phyloP scores from a whole-genome alignment of 768 basidiomycete genomes.

The Saitozyma podzolica region DNA sequence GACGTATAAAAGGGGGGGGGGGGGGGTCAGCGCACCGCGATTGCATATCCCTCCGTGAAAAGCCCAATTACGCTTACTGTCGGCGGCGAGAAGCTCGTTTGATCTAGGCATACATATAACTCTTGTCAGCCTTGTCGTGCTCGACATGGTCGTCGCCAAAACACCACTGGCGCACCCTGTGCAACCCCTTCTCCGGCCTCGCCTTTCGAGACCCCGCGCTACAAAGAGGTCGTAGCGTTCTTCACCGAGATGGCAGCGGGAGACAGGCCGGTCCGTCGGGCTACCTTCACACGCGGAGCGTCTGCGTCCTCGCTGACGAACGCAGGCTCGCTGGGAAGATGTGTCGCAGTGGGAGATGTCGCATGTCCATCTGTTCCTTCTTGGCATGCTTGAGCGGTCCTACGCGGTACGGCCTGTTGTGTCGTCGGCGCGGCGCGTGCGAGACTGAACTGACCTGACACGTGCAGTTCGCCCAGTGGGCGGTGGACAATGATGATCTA shows the following conservation, averaged over 20 bases:
- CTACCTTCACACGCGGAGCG: background rate
- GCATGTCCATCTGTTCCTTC: conserved; percentile 10
- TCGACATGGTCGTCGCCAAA: no score
- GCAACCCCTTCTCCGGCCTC: background rate
- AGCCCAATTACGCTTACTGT: no score
- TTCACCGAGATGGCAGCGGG: conserved; percentile 1
- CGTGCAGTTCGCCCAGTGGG: conserved; percentile 5
- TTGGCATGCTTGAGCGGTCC: conserved; percentile 5
- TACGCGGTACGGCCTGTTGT: conserved; percentile 9
- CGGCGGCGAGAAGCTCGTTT: no score
- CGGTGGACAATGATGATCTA: conserved; percentile 14
- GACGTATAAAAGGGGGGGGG: no score
- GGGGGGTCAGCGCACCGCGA: no score
- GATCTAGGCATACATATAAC: no score
- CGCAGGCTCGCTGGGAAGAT: conserved; percentile 5
- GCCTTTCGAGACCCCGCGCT: background rate
- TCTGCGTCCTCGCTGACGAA: background rate
- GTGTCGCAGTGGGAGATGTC: conserved; percentile 17
- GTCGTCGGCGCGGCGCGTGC: background rate
- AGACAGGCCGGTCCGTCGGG: background rate
- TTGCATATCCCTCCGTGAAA: no score
- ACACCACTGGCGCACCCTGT: background rate
- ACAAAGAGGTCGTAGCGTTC: background rate
- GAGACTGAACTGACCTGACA: background rate
- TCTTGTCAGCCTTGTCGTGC: no score